Conservation (phyloP, 1,284 basidiomycete genomes). For the Rugiboletus extremiorientalis region DNA sequence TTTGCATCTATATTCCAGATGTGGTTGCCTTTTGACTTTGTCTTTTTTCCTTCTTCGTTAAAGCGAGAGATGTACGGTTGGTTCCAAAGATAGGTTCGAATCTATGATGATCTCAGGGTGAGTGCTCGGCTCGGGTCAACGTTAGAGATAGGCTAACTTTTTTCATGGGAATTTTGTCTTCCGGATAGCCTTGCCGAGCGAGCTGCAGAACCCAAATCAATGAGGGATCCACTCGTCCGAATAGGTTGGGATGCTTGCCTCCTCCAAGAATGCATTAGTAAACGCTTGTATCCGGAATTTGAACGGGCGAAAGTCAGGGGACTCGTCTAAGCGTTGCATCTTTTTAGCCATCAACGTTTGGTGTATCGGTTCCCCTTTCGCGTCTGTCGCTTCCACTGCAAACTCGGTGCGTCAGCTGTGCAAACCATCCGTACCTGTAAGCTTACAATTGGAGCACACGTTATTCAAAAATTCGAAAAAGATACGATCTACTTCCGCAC, state of each 20-base stretch:
- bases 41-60: slow-evolving; percentile 99
- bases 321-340: slow-evolving; percentile 95
- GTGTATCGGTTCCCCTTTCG: slow-evolving; percentile 96
- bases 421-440: slow-evolving; percentile 2
- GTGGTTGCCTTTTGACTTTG: slow-evolving; percentile 99
- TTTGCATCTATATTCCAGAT: slow-evolving; percentile 99
- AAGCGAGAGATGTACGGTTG: slow-evolving; percentile 93
- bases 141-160: slow-evolving; percentile 52
- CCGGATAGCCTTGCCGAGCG: slow-evolving; percentile 75
- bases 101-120: slow-evolving; percentile 48
- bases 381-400: slow-evolving; percentile 88
- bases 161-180: slow-evolving; percentile 88
- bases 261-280: slow-evolving; percentile 94
- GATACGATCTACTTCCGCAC: slow-evolving; percentile 81
- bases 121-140: slow-evolving; percentile 7
- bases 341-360: slow-evolving; percentile 99
- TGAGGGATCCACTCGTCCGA: slow-evolving; percentile 8
- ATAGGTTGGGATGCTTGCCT: slow-evolving; percentile 48
- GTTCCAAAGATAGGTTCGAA: slow-evolving; percentile 96
- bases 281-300: slow-evolving; percentile 99
- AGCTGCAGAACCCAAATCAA: slow-evolving; percentile 48
- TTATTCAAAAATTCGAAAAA: slow-evolving; percentile 90
- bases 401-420: slow-evolving; percentile 16
- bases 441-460: slow-evolving; percentile 89
- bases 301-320: slow-evolving; percentile 96